Evolutionary conservation across 139 green algal species (phyloP).

Genomic region (Eudorina sp.): DNA sequence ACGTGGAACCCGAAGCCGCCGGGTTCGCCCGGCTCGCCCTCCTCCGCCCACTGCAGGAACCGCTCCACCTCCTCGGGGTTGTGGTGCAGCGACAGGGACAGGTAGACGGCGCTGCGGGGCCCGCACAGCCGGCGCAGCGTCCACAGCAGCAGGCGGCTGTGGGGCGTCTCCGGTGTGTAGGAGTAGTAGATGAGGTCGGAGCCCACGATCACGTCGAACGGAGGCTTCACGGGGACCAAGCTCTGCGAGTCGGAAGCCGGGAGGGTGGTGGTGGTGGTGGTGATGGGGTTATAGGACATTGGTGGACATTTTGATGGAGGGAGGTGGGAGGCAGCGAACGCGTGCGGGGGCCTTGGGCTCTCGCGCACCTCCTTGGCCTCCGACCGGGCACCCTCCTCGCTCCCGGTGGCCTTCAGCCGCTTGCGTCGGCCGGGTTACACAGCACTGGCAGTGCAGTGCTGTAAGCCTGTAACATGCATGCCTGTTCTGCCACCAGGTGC

Average conservation of each 20-base stretch:
- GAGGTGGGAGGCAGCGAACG: too few relatives aligned
- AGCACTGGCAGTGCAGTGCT: too few relatives aligned
- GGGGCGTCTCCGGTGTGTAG: conserved; percentile 57
- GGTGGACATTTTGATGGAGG: too few relatives aligned
- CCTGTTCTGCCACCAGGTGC: too few relatives aligned
- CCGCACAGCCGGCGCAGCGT: conserved; percentile 58
- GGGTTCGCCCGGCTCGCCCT: too few relatives aligned
- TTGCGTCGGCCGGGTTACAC: too few relatives aligned
- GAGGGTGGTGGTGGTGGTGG: background rate
- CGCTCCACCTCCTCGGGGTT: conserved; percentile 62
- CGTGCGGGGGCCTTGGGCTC: too few relatives aligned
- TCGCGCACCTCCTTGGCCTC: too few relatives aligned
- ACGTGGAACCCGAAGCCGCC: conserved; percentile 49
- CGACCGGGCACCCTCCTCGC: too few relatives aligned
- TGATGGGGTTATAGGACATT: too few relatives aligned
- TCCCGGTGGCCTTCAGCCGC: too few relatives aligned
- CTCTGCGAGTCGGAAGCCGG: background rate
- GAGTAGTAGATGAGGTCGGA: conserved; percentile 51
- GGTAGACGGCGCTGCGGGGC: conserved; percentile 49
- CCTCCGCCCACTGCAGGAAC: conserved; percentile 53
- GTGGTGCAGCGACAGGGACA: conserved; percentile 69
- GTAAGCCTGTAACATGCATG: too few relatives aligned
- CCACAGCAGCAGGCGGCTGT: conserved; percentile 63
- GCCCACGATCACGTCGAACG: conserved; percentile 41
- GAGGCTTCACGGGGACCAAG: background rate